Evolutionary conservation across 2,329 filamentous ascomycete genomes (phyloP), one percentile per base, ranked within the genome.

Genomic region (Beauveria pseudobassiana): DNA sequence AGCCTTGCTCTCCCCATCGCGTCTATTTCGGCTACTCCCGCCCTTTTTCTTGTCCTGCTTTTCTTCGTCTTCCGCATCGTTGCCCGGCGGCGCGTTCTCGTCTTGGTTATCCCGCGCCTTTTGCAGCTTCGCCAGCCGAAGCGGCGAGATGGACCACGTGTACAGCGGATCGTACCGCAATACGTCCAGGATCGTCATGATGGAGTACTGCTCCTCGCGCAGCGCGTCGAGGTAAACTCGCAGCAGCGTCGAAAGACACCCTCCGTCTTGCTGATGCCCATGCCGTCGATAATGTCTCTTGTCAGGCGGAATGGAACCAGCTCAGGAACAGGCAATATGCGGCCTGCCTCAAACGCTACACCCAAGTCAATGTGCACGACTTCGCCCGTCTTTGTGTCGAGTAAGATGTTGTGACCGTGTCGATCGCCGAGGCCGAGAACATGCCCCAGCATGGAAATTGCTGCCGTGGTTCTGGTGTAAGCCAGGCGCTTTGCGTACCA

Each of bases 111-210:
- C 80, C 50, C 87, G 78, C 9, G 82, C 84, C 67, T 85, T 83
- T 69, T 88, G 86, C 61, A 88, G 74, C 69, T 87, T 87, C 46
- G 84, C 83, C 62, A 88, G 75, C 22, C 86, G 80, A 40, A 87
- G 78, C 0, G 86, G 86, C 12, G 90, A 95, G 61, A 97, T 87
- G 42, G 91, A 93, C 95, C 95, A 99, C 64, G 87, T 95, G 74
- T 98, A 96, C 64, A 99, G 78, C 1, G 95, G 96, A 79, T 99
- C 95, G 75, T 97, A 98, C n/a, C 96, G 89, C 63, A 99, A 79
- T 24, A 99, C 96, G 71, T 99, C 96, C 22, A 99, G 85, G 59
- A 99, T 92, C 0, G 95, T 98, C 93, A 97, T 98, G 77, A 99
- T 99, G 50, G 89, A 93, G 72, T 96, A 96, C 14, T 90, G 90